phyloP scores from a whole-genome alignment of 2,329 filamentous ascomycete species.

The Tolypocladium album region DNA sequence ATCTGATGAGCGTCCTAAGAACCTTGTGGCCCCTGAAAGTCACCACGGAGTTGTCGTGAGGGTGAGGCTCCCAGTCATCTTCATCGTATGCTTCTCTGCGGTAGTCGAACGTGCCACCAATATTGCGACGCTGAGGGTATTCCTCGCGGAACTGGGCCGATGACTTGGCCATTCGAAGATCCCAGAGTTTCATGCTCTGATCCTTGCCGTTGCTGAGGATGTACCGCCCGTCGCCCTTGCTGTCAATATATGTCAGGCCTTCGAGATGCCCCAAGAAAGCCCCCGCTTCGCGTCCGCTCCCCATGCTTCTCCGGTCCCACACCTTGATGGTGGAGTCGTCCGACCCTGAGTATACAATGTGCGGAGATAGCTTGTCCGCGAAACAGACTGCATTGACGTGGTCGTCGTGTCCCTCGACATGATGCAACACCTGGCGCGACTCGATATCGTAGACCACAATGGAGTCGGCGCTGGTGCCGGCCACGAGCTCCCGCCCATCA shows the following conservation, averaged over 20 bases:
- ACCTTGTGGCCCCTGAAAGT: conserved; percentile 89
- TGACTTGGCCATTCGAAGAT: conserved; percentile 79
- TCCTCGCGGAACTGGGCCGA: conserved; percentile 50
- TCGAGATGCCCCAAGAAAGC: conserved; percentile 58
- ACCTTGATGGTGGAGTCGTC: conserved; percentile 92
- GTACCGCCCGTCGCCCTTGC: conserved; percentile 64
- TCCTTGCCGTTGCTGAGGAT: conserved; percentile 93
- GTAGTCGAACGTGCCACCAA: conserved; percentile 59
- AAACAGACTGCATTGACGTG: conserved; percentile 98
- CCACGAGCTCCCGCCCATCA: conserved; percentile 82
- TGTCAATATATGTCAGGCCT: conserved; percentile 58
- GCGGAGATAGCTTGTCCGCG: conserved; percentile 76
- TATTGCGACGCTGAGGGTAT: conserved; percentile 42
- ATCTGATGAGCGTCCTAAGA: conserved; percentile 81
- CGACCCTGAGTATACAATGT: conserved; percentile 91
- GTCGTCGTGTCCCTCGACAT: conserved; percentile 66
- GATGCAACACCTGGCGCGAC: conserved; percentile 60
- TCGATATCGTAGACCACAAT: conserved; percentile 93
- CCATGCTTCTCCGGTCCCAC: conserved; percentile 91
- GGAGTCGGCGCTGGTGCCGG: conserved; percentile 67
- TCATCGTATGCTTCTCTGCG: conserved; percentile 57
- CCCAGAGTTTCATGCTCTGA: conserved; percentile 96
- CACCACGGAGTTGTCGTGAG: conserved; percentile 85
- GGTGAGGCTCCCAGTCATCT: conserved; percentile 45
- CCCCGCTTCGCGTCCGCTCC: conserved; percentile 61